phyloP scores from a whole-genome alignment of 2,329 filamentous ascomycete species.

The Colletotrichum caudatum region DNA sequence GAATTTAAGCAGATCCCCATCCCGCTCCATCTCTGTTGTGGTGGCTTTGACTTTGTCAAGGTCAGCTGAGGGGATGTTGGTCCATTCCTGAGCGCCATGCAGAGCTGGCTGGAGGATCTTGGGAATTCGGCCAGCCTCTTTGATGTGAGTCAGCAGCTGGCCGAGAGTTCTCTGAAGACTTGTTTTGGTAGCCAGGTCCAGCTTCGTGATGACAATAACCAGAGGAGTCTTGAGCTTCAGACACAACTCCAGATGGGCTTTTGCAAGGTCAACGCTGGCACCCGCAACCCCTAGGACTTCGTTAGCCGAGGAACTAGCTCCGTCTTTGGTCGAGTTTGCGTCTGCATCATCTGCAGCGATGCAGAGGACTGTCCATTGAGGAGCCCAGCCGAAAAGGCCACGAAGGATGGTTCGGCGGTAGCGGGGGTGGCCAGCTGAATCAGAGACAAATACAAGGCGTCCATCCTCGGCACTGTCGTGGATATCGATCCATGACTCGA shows the following conservation, averaged over 20 bases:
- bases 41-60: slow-evolving; percentile 68
- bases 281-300: slow-evolving; percentile 64
- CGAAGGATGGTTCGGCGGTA: slow-evolving; percentile 91
- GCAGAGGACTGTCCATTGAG: slow-evolving; percentile 92
- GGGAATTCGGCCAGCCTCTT: slow-evolving; percentile 79
- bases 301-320: slow-evolving; percentile 62
- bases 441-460: slow-evolving; percentile 87
- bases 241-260: slow-evolving; percentile 87
- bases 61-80: slow-evolving; percentile 68
- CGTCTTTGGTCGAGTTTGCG: slow-evolving; percentile 46
- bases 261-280: slow-evolving; percentile 76
- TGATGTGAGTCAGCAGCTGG: slow-evolving; percentile 81
- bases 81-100: slow-evolving; percentile 62
- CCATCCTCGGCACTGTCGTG: slow-evolving; percentile 81
- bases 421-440: slow-evolving; percentile 90
- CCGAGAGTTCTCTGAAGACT: slow-evolving; percentile 78
- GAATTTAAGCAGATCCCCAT: slow-evolving; percentile 58
- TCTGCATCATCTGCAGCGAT: slow-evolving; percentile 83
- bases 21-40: slow-evolving; percentile 62
- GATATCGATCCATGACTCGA: slow-evolving; percentile 95
- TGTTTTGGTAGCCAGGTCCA: slow-evolving; percentile 83
- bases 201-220: slow-evolving; percentile 87
- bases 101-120: slow-evolving; percentile 75
- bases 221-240: slow-evolving; percentile 83
- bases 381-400: slow-evolving; percentile 94